Percentiles rank a stretch among this genome's conserved stretches.
Conservation (phyloP, 495 filamentous ascomycete genomes). For the Podospora didyma region DNA sequence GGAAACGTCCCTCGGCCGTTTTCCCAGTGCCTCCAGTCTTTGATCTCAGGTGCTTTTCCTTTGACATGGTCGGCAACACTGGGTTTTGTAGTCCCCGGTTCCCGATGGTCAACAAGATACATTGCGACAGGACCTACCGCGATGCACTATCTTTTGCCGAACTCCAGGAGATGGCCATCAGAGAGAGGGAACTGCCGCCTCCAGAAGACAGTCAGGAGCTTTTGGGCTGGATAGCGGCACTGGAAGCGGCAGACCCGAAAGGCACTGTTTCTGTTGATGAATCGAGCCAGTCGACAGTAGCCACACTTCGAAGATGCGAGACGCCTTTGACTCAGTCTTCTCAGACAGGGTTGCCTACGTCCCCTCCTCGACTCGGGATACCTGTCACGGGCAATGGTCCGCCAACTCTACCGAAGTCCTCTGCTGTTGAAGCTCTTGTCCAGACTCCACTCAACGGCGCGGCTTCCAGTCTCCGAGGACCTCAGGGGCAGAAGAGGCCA, state of each 20-base stretch:
- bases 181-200: slow-evolving; percentile 28
- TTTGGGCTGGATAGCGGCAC: slow-evolving; percentile 49
- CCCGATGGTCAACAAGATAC: slow-evolving; percentile 42
- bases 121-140: slow-evolving; percentile 40
- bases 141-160: slow-evolving; percentile 41
- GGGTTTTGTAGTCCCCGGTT: slow-evolving; percentile 46
- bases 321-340: slow-evolving; percentile 1
- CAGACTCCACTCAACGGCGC: not conserved
- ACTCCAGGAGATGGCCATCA: slow-evolving; percentile 38
- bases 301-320: not conserved
- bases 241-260: slow-evolving; percentile 44
- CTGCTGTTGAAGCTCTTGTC: not conserved
- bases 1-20: slow-evolving; percentile 31
- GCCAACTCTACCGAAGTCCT: slow-evolving; percentile 4
- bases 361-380: not conserved
- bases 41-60: slow-evolving; percentile 46
- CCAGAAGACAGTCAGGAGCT: slow-evolving; percentile 47
- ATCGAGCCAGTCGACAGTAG: slow-evolving; percentile 11
- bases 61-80: slow-evolving; percentile 39
- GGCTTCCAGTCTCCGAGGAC: not conserved
- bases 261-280: slow-evolving; percentile 22
- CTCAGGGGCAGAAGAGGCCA: slow-evolving; percentile 8
- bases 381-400: not conserved
- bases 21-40: slow-evolving; percentile 41
- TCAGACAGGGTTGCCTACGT: not conserved